phyloP scores from a whole-genome alignment of 768 basidiomycete species.

The Cystobasidiopsis lactophilus region DNA sequence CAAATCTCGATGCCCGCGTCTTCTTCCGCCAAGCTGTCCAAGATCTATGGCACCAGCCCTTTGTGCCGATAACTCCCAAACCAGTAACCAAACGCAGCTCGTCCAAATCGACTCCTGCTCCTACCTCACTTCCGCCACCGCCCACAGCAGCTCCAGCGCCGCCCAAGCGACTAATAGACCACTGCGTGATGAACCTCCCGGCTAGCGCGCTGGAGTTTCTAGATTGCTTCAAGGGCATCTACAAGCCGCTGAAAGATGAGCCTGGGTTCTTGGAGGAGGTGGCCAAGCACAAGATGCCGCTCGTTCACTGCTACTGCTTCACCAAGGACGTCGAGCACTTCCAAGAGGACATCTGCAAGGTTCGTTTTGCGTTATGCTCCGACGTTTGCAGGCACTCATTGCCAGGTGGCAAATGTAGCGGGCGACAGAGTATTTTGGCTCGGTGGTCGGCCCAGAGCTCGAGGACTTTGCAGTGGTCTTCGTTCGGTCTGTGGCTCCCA shows the following conservation, averaged over 20 bases:
- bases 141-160: slow-evolving; percentile 9
- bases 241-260: slow-evolving; percentile 26
- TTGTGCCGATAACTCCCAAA: slow-evolving; percentile 26
- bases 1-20: slow-evolving; percentile 61
- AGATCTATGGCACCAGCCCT: slow-evolving; percentile 41
- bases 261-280: slow-evolving; percentile 16
- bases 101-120: neutral
- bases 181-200: slow-evolving; percentile 97
- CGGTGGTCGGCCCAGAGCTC: slow-evolving; percentile 26
- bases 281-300: slow-evolving; percentile 38
- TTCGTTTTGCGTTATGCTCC: slow-evolving; percentile 26
- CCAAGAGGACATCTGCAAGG: slow-evolving; percentile 55
- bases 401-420: slow-evolving; percentile 14
- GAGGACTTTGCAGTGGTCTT: slow-evolving; percentile 34
- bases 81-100: slow-evolving; percentile 4
- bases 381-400: neutral
- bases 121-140: neutral
- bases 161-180: slow-evolving; percentile 40
- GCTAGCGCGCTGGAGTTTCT: slow-evolving; percentile 76
- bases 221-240: slow-evolving; percentile 60
- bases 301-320: slow-evolving; percentile 92
- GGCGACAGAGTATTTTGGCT: slow-evolving; percentile 1
- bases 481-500: slow-evolving; percentile 82
- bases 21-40: slow-evolving; percentile 48
- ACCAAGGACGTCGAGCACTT: slow-evolving; percentile 60